Evolutionary conservation across 2,329 filamentous ascomycete species (phyloP).

Genomic region (Hypoxylon sp.): DNA sequence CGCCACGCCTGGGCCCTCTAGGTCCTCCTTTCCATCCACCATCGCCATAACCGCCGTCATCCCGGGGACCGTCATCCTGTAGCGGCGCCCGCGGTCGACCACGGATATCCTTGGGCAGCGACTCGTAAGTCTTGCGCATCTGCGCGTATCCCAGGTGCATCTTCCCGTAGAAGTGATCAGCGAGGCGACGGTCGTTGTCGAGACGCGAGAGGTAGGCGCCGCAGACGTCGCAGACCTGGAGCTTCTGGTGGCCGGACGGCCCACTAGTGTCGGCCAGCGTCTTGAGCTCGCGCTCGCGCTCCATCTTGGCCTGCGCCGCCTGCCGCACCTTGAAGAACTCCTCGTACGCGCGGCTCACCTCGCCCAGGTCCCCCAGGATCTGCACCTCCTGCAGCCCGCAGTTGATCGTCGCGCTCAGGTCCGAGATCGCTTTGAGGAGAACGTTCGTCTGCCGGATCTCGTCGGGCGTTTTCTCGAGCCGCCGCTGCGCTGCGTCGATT

Average conservation of each 20-base stretch:
- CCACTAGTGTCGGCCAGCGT: conserved; percentile 91
- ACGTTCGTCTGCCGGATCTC: conserved; percentile 96
- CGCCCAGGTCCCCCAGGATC: conserved; percentile 84
- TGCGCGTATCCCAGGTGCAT: conserved; percentile 99
- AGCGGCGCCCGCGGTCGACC: conserved; percentile 72
- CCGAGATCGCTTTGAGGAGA: conserved; percentile 87
- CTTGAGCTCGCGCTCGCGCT: conserved; percentile 90
- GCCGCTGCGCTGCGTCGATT: conserved; percentile 90
- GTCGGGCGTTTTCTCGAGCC: conserved; percentile 96
- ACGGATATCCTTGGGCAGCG: conserved; percentile 89
- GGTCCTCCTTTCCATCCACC: conserved; percentile 61
- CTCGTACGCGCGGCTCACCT: conserved; percentile 85
- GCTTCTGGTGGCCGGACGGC: conserved; percentile 94
- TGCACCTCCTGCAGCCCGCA: conserved; percentile 88
- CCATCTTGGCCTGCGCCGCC: conserved; percentile 84
- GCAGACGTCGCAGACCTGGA: conserved; percentile 98
- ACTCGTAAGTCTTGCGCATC: conserved; percentile 94
- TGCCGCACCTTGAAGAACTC: conserved; percentile 90
- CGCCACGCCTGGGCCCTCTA: conserved; percentile 68
- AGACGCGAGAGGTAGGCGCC: conserved; percentile 92
- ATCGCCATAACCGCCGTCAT: conserved; percentile 62
- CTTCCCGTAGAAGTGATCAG: conserved; percentile 99
- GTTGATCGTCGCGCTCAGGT: conserved; percentile 83
- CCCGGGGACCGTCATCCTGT: conserved; percentile 60
- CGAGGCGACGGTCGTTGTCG: conserved; percentile 93